Conservation (phyloP, 495 filamentous ascomycete species). For the Neurospora sp. region DNA sequence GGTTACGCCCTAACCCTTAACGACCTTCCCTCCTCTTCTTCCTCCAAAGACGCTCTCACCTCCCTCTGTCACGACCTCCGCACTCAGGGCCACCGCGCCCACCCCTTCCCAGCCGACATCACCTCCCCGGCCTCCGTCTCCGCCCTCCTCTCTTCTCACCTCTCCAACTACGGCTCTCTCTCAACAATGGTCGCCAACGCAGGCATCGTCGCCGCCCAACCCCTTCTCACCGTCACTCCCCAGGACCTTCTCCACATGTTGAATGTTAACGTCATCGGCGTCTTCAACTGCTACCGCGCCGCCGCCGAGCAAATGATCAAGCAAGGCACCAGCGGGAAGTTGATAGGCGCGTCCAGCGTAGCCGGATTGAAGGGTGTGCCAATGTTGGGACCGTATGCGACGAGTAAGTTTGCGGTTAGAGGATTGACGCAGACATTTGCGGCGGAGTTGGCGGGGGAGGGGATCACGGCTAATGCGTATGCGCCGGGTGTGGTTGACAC, state of each 20-base stretch:
- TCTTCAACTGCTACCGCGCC: conserved; percentile 46
- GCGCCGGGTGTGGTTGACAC: conserved; percentile 55
- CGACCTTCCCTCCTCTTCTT: conserved; percentile 28
- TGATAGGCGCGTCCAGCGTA: conserved; percentile 47
- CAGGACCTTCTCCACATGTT: conserved; percentile 37
- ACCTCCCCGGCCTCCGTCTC: conserved; percentile 38
- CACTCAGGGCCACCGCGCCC: conserved; percentile 29
- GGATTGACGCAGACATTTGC: conserved; percentile 49
- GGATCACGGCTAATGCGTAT: conserved; percentile 55
- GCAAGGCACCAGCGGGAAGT: conserved; percentile 39
- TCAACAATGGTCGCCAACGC: conserved; percentile 54
- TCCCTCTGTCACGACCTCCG: conserved; percentile 20
- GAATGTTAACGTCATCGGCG: conserved; percentile 46
- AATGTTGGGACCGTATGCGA: conserved; percentile 44
- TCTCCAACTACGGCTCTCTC: conserved; percentile 41
- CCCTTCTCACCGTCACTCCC: conserved; percentile 40
- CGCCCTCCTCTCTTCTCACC: conserved; percentile 36
- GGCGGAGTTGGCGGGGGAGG: conserved; percentile 44
- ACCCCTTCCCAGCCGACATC: conserved; percentile 45
- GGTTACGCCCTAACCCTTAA: conserved; percentile 54
- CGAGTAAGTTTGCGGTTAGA: conserved; percentile 51
- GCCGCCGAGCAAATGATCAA: conserved; percentile 46
- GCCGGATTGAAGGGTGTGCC: conserved; percentile 46
- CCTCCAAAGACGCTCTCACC: too few species aligned
- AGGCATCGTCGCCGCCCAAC: conserved; percentile 46